Evolutionary conservation across 208 protist genomes (phyloP).

Genomic region (Trypanosoma boissoni): DNA sequence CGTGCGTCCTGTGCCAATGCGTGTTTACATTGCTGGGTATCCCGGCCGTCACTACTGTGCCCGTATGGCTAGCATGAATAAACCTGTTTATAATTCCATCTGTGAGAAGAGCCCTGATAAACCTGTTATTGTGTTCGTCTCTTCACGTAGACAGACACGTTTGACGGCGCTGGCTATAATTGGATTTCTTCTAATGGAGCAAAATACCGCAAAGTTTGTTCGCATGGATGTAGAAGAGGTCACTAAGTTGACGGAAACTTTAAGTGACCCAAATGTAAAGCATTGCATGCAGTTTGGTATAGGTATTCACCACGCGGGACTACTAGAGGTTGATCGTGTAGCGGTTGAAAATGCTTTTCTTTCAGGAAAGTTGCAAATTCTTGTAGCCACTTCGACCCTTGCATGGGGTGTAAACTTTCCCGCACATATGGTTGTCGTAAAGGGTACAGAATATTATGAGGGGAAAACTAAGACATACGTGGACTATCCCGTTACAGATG

Average conservation of each 20-base stretch:
- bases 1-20: conserved; percentile 98
- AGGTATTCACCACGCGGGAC: conserved; percentile 99
- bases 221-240: conserved; percentile 90
- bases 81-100: conserved; percentile 98
- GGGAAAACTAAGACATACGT: conserved; percentile 96
- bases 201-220: conserved; percentile 93
- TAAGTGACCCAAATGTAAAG: conserved; percentile 90
- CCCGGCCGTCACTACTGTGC: conserved; percentile 98
- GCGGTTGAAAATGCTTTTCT: conserved; percentile 95
- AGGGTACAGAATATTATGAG: conserved; percentile 99
- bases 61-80: conserved; percentile 99
- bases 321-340: conserved; percentile 79
- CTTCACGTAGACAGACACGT: conserved; percentile 97
- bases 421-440: conserved; percentile 99
- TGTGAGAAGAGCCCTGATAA: conserved; percentile 91
- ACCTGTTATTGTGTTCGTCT: conserved; percentile 99
- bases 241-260: conserved; percentile 47
- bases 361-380: conserved; percentile 94
- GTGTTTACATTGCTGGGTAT: conserved; percentile 96
- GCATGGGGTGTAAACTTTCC: conserved; percentile 99
- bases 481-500: conserved; percentile 99
- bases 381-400: conserved; percentile 98
- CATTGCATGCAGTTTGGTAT: conserved; percentile 98
- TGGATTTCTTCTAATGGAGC: conserved; percentile 89
- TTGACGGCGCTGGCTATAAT: conserved; percentile 99